Conservation (phyloP, 2,329 filamentous ascomycete species). For the Fusarium domesticum region DNA sequence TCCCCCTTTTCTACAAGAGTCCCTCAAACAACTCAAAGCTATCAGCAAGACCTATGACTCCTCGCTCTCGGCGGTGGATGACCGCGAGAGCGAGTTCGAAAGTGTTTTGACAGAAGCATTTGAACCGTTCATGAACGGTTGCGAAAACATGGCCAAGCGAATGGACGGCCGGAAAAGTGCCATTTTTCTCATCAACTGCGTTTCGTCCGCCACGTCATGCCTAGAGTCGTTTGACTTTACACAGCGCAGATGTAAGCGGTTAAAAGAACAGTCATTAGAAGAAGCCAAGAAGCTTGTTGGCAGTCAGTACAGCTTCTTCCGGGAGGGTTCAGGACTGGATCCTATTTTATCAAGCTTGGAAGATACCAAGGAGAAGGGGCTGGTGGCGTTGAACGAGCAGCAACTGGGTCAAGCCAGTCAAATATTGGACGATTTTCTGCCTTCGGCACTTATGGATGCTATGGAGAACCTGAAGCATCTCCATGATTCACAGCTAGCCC, state of each 20-base stretch:
- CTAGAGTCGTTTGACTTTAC: conserved; percentile 65
- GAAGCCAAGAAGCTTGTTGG: conserved; percentile 58
- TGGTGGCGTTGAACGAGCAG: conserved; percentile 46
- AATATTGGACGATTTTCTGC: conserved; percentile 82
- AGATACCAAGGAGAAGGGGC: conserved; percentile 31
- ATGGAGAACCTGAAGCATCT: conserved; percentile 75
- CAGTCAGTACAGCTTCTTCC: conserved; percentile 70
- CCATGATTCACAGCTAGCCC: conserved; percentile 67
- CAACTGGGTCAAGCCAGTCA: conserved; percentile 67
- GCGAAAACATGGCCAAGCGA: conserved; percentile 63
- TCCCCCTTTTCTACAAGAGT: conserved; percentile 76
- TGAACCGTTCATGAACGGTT: conserved; percentile 80
- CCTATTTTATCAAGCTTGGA: conserved; percentile 58
- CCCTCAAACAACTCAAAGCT: conserved; percentile 70
- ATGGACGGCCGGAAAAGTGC: conserved; percentile 58
- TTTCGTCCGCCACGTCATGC: conserved; percentile 54
- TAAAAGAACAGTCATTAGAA: conserved; percentile 55
- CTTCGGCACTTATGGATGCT: conserved; percentile 89
- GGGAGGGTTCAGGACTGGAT: conserved; percentile 70
- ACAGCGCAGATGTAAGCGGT: conserved; percentile 48
- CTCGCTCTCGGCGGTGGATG: conserved; percentile 61
- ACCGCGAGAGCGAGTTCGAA: conserved; percentile 67
- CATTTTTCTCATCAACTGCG: conserved; percentile 73
- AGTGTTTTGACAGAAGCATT: conserved; percentile 74
- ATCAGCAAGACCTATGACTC: conserved; percentile 87